Conservation (phyloP, 176 grass and related monocot species). For the Phoenix dactylifera region DNA sequence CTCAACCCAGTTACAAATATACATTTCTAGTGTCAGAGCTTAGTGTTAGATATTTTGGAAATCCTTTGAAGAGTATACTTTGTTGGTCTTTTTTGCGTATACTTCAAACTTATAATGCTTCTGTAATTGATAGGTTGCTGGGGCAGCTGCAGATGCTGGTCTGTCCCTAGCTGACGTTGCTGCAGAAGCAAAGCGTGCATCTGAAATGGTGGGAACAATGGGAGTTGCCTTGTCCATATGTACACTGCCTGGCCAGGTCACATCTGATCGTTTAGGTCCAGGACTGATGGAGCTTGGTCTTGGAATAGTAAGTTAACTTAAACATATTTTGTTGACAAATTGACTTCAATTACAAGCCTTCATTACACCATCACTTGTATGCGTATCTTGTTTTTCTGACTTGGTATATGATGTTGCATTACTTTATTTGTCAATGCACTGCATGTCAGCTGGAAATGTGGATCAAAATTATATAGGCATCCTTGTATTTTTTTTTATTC, state of each 20-base stretch:
- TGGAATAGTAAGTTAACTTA: slow-evolving; percentile 82
- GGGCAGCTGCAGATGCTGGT: slow-evolving; percentile 90
- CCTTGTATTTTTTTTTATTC: not conserved
- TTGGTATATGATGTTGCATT: too few species aligned
- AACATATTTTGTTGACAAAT: too few species aligned
- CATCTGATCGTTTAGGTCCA: slow-evolving; percentile 90
- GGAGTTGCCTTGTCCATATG: slow-evolving; percentile 97
- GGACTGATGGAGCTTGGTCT: slow-evolving; percentile 95
- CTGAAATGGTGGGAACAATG: slow-evolving; percentile 93
- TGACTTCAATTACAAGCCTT: too few species aligned
- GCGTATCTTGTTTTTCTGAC: too few species aligned
- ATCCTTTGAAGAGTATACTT: too few species aligned
- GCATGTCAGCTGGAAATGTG: too few species aligned
- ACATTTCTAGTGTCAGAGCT: too few species aligned
- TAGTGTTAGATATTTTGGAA: too few species aligned
- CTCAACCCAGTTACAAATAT: too few species aligned
- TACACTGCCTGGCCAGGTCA: slow-evolving; percentile 88
- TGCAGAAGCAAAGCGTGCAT: slow-evolving; percentile 84
- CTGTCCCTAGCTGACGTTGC: slow-evolving; percentile 84
- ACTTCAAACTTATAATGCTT: slow-evolving; percentile 10
- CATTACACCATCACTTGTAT: too few species aligned
- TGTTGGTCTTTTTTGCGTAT: slow-evolving; percentile 1
- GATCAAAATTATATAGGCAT: too few species aligned
- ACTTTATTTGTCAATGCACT: too few species aligned
- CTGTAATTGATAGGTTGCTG: slow-evolving; percentile 67